A percentile compares a stretch with the other conserved stretches of the same genome.
These are phyloP conservation scores for Vicia villosa DNA, from an alignment of 306 rosid species.

Conservation along the genomic window DNA sequence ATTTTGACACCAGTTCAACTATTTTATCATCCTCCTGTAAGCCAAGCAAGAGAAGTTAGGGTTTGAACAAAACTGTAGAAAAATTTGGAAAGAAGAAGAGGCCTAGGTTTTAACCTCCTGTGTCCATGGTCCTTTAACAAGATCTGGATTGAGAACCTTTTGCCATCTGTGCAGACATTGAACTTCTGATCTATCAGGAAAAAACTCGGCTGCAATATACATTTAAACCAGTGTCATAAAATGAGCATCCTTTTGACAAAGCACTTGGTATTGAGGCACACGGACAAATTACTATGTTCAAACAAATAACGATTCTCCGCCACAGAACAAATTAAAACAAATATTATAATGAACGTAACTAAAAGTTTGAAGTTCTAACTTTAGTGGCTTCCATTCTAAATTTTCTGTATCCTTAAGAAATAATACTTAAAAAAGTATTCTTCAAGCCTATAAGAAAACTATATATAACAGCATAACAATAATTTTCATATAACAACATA, in stretches of 20 bases:
- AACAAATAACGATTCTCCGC: background rate
- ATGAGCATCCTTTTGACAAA: slow-evolving; percentile 33
- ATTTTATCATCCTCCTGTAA: slow-evolving; percentile 93
- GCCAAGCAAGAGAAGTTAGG: slow-evolving; percentile 35
- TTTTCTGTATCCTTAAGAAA: slow-evolving; percentile 5
- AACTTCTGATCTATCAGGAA: slow-evolving; percentile 92
- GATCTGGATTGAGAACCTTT: slow-evolving; percentile 98
- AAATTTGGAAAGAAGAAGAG: slow-evolving; percentile 8
- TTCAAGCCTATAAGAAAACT: no score
- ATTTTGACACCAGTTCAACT: slow-evolving; percentile 69
- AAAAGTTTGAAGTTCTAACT: background rate
- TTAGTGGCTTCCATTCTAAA: background rate
- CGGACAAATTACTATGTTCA: slow-evolving; percentile 26
- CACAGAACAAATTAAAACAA: slow-evolving; percentile 3
- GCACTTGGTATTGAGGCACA: slow-evolving; percentile 8
- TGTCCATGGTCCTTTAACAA: slow-evolving; percentile 97
- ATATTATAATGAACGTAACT: background rate
- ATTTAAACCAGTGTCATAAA: slow-evolving; percentile 37
- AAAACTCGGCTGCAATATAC: slow-evolving; percentile 82
- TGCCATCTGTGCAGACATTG: slow-evolving; percentile 99
- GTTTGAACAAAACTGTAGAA: slow-evolving; percentile 27
- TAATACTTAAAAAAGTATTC: slow-evolving; percentile 5
- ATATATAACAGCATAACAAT: no score
- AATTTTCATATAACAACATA: no score
- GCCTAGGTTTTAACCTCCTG: slow-evolving; percentile 66